Percentiles rank a stretch among this genome's conserved stretches.
phyloP scores from a whole-genome alignment of 1,284 basidiomycete species.

The Hortiboletus rubellus region DNA sequence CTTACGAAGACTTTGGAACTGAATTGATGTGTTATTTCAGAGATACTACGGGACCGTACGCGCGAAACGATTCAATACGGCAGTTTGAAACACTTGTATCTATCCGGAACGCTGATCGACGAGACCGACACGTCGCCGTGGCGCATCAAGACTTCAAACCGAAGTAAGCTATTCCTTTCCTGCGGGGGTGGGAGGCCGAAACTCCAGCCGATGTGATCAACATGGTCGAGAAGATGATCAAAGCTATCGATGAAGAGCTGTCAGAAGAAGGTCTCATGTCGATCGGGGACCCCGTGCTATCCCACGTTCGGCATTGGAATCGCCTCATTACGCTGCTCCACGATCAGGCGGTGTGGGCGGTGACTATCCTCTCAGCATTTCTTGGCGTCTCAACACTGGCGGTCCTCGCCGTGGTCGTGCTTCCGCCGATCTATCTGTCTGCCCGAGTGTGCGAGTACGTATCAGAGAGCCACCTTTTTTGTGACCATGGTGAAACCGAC shows the following conservation, averaged over 20 bases:
- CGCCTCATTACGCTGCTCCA: slow-evolving; percentile 10
- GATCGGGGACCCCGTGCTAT: slow-evolving; percentile 17
- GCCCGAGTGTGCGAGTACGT: slow-evolving; percentile 18
- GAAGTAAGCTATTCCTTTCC: slow-evolving; percentile 6
- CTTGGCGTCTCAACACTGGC: slow-evolving; percentile 22
- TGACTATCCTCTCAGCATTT: slow-evolving; percentile 13
- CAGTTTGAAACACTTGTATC: slow-evolving; percentile 20
- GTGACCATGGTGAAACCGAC: slow-evolving; percentile 3
- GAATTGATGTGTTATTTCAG: slow-evolving; percentile 6
- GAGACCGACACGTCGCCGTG: slow-evolving; percentile 16
- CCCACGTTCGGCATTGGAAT: slow-evolving; percentile 22
- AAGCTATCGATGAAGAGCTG: slow-evolving; percentile 22
- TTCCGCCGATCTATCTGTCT: slow-evolving; percentile 17
- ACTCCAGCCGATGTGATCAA: slow-evolving; percentile 20
- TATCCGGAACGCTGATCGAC: slow-evolving; percentile 20
- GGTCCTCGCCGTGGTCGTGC: slow-evolving; percentile 4
- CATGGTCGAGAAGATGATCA: slow-evolving; percentile 30
- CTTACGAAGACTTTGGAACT: not conserved
- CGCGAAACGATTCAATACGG: slow-evolving; percentile 12
- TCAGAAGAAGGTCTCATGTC: slow-evolving; percentile 23
- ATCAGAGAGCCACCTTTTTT: slow-evolving; percentile 58
- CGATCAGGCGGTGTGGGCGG: not conserved
- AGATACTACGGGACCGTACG: slow-evolving; percentile 3
- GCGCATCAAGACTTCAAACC: slow-evolving; percentile 22
- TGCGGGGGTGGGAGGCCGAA: not conserved